Conservation (phyloP, 1,139 yeast species). For the Nakaseomyces uthaithaninus region DNA sequence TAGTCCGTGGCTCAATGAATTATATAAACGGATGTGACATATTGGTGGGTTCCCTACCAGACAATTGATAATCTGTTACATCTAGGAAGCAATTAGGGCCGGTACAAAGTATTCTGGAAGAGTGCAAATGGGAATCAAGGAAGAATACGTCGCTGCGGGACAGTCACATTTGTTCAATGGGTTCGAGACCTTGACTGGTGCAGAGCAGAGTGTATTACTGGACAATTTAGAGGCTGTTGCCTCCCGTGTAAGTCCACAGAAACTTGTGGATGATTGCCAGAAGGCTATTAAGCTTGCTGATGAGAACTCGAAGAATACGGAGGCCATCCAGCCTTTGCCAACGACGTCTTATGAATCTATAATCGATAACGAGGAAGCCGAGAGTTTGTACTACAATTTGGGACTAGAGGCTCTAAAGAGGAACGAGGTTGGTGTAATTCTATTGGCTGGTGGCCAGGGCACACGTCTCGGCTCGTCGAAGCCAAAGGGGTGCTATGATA, state of each 20-base stretch:
- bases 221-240: slow-evolving; percentile 17
- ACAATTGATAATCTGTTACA: no score
- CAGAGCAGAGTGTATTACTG: slow-evolving; percentile 17
- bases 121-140: slow-evolving; percentile 8
- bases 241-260: slow-evolving; percentile 16
- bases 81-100: no score
- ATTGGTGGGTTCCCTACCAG: no score
- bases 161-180: slow-evolving; percentile 27
- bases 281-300: slow-evolving; percentile 21
- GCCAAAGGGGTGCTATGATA: slow-evolving; percentile 92
- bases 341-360: slow-evolving; percentile 26
- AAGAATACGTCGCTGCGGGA: slow-evolving; percentile 21
- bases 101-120: no score
- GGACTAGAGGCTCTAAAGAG: slow-evolving; percentile 65
- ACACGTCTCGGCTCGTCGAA: slow-evolving; percentile 80
- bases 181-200: slow-evolving; percentile 15
- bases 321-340: slow-evolving; percentile 26
- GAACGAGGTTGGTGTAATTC: slow-evolving; percentile 76
- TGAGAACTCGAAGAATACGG: slow-evolving; percentile 9
- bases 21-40: no score
- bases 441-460: slow-evolving; percentile 99
- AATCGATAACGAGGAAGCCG: slow-evolving; percentile 24
- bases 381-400: slow-evolving; percentile 42
- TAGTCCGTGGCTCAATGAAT: no score
- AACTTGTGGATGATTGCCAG: slow-evolving; percentile 21